Conservation (phyloP, 371 early-diverging fungal species). For the Syncephalis plumigaleata region DNA sequence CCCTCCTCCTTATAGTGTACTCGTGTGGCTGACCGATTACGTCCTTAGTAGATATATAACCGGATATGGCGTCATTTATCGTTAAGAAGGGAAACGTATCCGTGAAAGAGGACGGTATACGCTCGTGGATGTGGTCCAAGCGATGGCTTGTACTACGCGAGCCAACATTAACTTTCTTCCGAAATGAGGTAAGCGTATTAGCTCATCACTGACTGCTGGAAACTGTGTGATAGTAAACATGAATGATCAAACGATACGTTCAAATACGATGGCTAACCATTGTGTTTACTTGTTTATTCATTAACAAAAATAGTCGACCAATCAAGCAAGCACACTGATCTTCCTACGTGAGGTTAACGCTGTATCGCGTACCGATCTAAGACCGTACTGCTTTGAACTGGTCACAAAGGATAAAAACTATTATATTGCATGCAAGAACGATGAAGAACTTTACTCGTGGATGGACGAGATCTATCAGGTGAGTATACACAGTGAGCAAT, state of each 20-base stretch:
- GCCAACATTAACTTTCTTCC: conserved; percentile 82
- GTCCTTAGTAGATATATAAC: not conserved
- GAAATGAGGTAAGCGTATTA: conserved; percentile 67
- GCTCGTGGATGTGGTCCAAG: conserved; percentile 89
- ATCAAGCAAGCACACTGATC: conserved; percentile 54
- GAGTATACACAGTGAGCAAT: too few species aligned
- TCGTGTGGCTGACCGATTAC: not conserved
- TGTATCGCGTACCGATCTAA: conserved; percentile 71
- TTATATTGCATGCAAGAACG: conserved; percentile 73
- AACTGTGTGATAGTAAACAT: not conserved
- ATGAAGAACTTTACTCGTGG: conserved; percentile 92
- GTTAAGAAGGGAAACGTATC: conserved; percentile 69
- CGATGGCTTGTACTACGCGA: conserved; percentile 81
- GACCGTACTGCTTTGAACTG: conserved; percentile 81
- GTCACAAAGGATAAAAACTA: conserved; percentile 70
- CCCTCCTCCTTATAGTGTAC: not conserved
- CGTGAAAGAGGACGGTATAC: conserved; percentile 78
- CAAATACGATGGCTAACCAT: not conserved
- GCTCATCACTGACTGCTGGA: not conserved
- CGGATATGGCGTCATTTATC: conserved; percentile 10
- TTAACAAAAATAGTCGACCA: conserved; percentile 25
- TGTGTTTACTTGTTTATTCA: too few species aligned
- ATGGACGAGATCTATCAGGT: conserved; percentile 86
- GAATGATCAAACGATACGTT: not conserved
- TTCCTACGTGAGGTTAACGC: conserved; percentile 74